Percentiles rank a stretch among this genome's conserved stretches.
phyloP scores from a whole-genome alignment of 2,329 filamentous ascomycete genomes.

The Colletotrichum sp. region DNA sequence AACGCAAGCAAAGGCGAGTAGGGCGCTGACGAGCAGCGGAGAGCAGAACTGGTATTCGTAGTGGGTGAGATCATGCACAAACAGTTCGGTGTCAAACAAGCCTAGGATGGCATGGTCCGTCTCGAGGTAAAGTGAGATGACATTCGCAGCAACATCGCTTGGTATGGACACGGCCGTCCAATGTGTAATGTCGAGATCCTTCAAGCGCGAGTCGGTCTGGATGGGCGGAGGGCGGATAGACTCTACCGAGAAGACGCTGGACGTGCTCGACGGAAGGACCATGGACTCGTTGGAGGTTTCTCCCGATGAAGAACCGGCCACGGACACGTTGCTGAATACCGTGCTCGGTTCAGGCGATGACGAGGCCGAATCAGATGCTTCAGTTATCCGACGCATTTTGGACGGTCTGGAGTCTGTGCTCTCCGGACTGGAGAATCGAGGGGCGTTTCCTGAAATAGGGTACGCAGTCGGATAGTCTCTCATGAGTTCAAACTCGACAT shows the following conservation, averaged over 20 bases:
- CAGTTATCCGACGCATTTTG: background rate
- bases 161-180: conserved; percentile 39
- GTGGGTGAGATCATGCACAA: conserved; percentile 35
- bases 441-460: background rate
- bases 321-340: background rate
- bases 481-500: conserved; percentile 14
- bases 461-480: conserved; percentile 7
- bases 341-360: background rate
- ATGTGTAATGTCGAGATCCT: conserved; percentile 30
- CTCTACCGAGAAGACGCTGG: conserved; percentile 19
- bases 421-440: background rate
- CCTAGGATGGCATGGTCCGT: conserved; percentile 45
- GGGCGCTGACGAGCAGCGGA: conserved; percentile 37
- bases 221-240: conserved; percentile 20
- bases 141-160: conserved; percentile 32
- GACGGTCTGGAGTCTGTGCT: background rate
- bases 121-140: conserved; percentile 39
- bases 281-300: background rate
- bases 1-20: conserved; percentile 39
- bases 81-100: conserved; percentile 36
- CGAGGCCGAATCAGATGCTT: background rate
- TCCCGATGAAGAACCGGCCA: background rate
- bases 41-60: conserved; percentile 34
- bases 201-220: conserved; percentile 29
- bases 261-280: conserved; percentile 5